Evolutionary conservation across 1,284 basidiomycete species (phyloP).

Genomic region (Amylostereum chailletii): DNA sequence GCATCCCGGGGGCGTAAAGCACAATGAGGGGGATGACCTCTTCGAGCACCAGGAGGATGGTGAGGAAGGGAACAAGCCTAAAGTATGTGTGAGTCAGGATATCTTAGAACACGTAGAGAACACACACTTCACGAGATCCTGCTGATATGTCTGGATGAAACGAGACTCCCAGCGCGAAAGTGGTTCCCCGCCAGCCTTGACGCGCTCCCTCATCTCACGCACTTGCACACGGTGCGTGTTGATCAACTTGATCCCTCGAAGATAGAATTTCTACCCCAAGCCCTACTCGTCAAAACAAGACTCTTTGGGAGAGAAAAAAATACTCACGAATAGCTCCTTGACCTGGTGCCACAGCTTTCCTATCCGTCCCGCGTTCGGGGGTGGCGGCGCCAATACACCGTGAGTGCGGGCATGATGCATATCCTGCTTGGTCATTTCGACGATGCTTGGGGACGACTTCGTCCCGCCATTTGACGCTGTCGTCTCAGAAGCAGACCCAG

Average conservation of each 20-base stretch:
- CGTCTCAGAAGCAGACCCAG: slow-evolving; percentile 5
- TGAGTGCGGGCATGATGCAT: slow-evolving; percentile 54
- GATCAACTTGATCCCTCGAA: slow-evolving; percentile 61
- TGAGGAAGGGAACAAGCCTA: slow-evolving; percentile 75
- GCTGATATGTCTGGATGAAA: slow-evolving; percentile 53
- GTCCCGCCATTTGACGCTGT: slow-evolving; percentile 1
- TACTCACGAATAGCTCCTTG: slow-evolving; percentile 57
- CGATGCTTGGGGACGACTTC: slow-evolving; percentile 14
- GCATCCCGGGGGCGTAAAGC: slow-evolving; percentile 76
- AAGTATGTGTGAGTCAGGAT: neutral
- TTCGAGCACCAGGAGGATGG: slow-evolving; percentile 70
- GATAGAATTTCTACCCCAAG: slow-evolving; percentile 66
- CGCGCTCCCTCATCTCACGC: slow-evolving; percentile 42
- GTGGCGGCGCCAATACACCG: slow-evolving; percentile 60
- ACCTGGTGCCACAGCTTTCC: slow-evolving; percentile 54
- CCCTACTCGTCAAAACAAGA: neutral
- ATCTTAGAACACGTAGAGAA: neutral
- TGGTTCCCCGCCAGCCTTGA: slow-evolving; percentile 44
- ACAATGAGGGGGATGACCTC: slow-evolving; percentile 80
- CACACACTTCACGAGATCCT: slow-evolving; percentile 61
- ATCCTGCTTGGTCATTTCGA: slow-evolving; percentile 51
- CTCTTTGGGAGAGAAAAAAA: neutral
- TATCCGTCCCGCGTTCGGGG: slow-evolving; percentile 46
- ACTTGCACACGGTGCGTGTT: slow-evolving; percentile 49
- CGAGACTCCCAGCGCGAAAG: slow-evolving; percentile 58